phyloP scores from a whole-genome alignment of 2,329 filamentous ascomycete species.

The Pseudocercospora eumusae region DNA sequence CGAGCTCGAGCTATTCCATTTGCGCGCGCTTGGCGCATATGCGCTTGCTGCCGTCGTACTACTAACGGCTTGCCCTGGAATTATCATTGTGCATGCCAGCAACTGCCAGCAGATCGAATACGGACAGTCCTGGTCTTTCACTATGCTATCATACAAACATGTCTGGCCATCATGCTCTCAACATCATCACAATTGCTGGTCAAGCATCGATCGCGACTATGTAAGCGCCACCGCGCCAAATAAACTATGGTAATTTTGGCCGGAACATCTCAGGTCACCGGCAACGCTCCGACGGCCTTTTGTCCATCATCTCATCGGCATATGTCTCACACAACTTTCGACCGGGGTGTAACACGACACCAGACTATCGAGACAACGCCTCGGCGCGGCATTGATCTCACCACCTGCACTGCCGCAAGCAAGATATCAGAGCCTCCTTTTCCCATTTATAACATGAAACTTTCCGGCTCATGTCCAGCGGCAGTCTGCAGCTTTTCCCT shows the following conservation, averaged over 20 bases:
- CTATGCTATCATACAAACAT: no score
- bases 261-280: constrained; percentile 2
- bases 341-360: constrained; percentile 1
- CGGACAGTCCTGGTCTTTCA: not conserved
- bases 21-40: constrained; percentile 13
- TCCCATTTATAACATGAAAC: not conserved
- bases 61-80: constrained; percentile 9
- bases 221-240: constrained; percentile 7
- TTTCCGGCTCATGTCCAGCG: not conserved
- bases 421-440: not conserved
- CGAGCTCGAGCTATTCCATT: constrained; percentile 5
- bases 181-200: not conserved
- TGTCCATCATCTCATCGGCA: constrained; percentile 14
- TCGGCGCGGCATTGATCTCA: not conserved
- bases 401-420: not conserved
- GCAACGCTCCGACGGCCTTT: constrained; percentile 5
- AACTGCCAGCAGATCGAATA: no score
- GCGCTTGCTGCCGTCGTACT: constrained; percentile 11
- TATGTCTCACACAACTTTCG: constrained; percentile 3
- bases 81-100: no score
- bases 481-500: constrained; percentile 3
- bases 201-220: not conserved
- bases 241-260: constrained; percentile 4
- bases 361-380: not conserved
- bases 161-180: not conserved